Evolutionary conservation across 805 yeast species (phyloP).

Genomic region (Nakazawaea wickerhamii): DNA sequence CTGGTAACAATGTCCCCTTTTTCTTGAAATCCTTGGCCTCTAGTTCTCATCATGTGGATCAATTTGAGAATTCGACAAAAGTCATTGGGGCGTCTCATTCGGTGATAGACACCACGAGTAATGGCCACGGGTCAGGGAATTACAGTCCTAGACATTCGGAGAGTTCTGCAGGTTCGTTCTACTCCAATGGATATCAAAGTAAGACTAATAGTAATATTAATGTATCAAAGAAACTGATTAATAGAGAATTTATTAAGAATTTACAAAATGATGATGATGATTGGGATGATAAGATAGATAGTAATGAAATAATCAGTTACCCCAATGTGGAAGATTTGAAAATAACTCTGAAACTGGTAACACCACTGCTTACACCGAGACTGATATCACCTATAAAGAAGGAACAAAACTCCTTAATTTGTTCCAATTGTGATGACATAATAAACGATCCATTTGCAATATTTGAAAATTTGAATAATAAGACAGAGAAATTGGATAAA

Average conservation of each 20-base stretch:
- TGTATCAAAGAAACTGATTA: conserved; percentile 14
- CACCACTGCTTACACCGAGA: conserved; percentile 16
- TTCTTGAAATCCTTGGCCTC: conserved; percentile 23
- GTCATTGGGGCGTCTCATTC: conserved; percentile 54
- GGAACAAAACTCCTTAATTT: conserved; percentile 16
- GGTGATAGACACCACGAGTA: conserved; percentile 9
- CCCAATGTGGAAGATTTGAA: conserved; percentile 12
- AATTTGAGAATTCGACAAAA: conserved; percentile 19
- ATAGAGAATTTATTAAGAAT: conserved; percentile 12
- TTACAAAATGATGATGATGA: conserved; percentile 65
- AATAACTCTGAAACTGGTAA: conserved; percentile 20
- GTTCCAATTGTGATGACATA: conserved; percentile 29
- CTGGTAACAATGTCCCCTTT: conserved; percentile 12
- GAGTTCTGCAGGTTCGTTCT: conserved; percentile 12
- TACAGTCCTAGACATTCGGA: conserved; percentile 17
- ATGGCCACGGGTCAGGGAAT: conserved; percentile 12
- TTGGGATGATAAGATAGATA: conserved; percentile 76
- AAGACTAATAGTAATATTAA: conserved; percentile 9
- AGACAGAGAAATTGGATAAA: conserved; percentile 55
- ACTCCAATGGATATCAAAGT: conserved; percentile 12
- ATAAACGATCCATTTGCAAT: conserved; percentile 37
- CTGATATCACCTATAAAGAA: conserved; percentile 15
- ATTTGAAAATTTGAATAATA: conserved; percentile 30
- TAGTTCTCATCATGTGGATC: conserved; percentile 10
- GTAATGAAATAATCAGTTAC: conserved; percentile 22